Conservation (phyloP, 371 early-diverging fungal species). For the Mucor circinelloides region DNA sequence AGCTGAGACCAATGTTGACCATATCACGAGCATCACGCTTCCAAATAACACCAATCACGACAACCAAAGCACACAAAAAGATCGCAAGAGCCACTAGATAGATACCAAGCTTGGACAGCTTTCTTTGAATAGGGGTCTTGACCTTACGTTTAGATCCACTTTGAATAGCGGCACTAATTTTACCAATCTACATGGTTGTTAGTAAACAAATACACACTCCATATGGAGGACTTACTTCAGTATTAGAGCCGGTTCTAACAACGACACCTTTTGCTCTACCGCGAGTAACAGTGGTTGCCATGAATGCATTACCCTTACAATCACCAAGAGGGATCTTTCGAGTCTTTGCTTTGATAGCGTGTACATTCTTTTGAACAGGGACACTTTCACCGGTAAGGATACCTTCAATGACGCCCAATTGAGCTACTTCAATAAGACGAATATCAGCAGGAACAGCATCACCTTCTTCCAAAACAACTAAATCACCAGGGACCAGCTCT, state of each 20-base stretch:
- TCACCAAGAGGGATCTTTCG: slow-evolving; percentile 72
- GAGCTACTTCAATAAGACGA: slow-evolving; percentile 80
- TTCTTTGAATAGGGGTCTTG: slow-evolving; percentile 80
- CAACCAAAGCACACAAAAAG: slow-evolving; percentile 79
- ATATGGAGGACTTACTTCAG: slow-evolving; percentile 50
- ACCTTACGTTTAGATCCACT: slow-evolving; percentile 63
- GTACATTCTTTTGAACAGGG: slow-evolving; percentile 67
- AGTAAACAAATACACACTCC: neutral
- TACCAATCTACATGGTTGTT: slow-evolving; percentile 66
- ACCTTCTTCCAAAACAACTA: slow-evolving; percentile 86
- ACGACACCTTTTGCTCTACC: slow-evolving; percentile 78
- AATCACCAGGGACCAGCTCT: slow-evolving; percentile 88
- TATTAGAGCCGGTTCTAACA: slow-evolving; percentile 75
- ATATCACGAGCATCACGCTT: slow-evolving; percentile 46
- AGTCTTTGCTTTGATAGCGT: slow-evolving; percentile 47
- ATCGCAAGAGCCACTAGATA: slow-evolving; percentile 80
- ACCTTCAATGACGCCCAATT: slow-evolving; percentile 85
- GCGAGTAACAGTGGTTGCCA: slow-evolving; percentile 69
- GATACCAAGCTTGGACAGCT: slow-evolving; percentile 67
- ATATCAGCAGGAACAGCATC: slow-evolving; percentile 92
- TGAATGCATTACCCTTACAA: slow-evolving; percentile 75
- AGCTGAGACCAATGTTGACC: slow-evolving; percentile 53
- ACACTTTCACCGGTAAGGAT: slow-evolving; percentile 88
- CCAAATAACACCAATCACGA: slow-evolving; percentile 81
- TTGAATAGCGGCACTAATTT: slow-evolving; percentile 87